These are phyloP conservation scores for Paramyrothecium sp. DNA, from an alignment of 2,329 filamentous ascomycete genomes.

Conservation along the genomic window DNA sequence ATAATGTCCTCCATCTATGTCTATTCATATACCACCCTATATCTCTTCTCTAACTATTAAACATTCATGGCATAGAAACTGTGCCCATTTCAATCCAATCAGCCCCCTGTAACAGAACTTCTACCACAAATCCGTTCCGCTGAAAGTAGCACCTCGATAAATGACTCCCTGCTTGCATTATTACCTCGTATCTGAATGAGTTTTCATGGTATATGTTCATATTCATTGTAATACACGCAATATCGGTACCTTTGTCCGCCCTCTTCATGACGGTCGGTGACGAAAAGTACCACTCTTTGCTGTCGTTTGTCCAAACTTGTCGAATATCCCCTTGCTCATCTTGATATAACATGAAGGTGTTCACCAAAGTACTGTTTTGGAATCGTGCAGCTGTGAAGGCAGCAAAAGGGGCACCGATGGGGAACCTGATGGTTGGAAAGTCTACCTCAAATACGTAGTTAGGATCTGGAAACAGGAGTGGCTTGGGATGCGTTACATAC, in stretches of 20 bases:
- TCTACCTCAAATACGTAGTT: neutral
- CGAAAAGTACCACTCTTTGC: neutral
- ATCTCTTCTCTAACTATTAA: no score
- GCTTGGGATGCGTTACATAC: neutral
- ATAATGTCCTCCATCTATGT: no score
- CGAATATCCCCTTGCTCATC: neutral
- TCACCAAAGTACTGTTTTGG: neutral
- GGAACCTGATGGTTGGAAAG: neutral
- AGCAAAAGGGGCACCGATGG: neutral
- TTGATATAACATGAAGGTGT: neutral
- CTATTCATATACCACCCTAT: no score
- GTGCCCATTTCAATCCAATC: neutral
- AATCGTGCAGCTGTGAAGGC: neutral
- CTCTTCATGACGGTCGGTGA: neutral
- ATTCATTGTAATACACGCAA: neutral
- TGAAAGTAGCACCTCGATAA: neutral
- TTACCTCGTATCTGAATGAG: neutral
- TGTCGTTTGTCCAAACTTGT: neutral
- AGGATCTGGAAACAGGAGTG: neutral
- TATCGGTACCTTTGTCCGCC: neutral
- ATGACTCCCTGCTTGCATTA: neutral
- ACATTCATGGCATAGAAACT: neutral
- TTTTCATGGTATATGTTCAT: neutral
- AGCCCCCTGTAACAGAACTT: neutral
- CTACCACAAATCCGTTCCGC: neutral